These are phyloP conservation scores for Thalassiosira profunda DNA, from an alignment of 108 stramenopile genomes.

Conservation along the genomic window DNA sequence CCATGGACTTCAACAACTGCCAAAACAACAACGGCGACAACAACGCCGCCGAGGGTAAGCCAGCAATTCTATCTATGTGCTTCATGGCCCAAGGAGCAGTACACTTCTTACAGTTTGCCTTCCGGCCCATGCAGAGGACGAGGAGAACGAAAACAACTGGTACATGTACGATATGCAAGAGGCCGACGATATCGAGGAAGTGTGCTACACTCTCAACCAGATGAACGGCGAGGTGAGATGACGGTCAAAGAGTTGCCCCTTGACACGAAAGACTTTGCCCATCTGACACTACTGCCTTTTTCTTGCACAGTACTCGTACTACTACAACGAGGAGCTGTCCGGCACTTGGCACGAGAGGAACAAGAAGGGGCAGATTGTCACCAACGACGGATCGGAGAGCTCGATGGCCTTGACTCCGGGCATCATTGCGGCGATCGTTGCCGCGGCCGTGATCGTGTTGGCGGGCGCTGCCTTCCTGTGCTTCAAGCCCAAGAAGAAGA, in stretches of 20 bases:
- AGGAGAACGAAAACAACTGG: constrained; percentile 20
- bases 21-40: constrained; percentile 5
- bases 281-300: too few species aligned
- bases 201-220: constrained; percentile 26
- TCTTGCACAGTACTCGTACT: constrained; percentile 24
- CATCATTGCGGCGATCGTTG: background rate
- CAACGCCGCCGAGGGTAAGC: background rate
- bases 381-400: background rate
- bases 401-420: background rate
- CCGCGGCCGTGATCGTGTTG: background rate
- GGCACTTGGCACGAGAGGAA: constrained; percentile 28
- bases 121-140: constrained; percentile 10
- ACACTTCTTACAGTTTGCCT: too few species aligned
- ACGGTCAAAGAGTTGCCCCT: too few species aligned
- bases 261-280: too few species aligned
- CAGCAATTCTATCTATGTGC: too few species aligned
- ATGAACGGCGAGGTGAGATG: constrained; percentile 7
- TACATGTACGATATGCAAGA: constrained; percentile 35
- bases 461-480: background rate
- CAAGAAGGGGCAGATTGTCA: constrained; percentile 2
- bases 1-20: constrained; percentile 32
- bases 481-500: background rate
- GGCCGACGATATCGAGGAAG: constrained; percentile 21
- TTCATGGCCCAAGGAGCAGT: too few species aligned
- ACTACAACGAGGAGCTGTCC: constrained; percentile 28